phyloP scores from a whole-genome alignment of 169 alveolate genomes.

The Cryptosporidium muris region DNA sequence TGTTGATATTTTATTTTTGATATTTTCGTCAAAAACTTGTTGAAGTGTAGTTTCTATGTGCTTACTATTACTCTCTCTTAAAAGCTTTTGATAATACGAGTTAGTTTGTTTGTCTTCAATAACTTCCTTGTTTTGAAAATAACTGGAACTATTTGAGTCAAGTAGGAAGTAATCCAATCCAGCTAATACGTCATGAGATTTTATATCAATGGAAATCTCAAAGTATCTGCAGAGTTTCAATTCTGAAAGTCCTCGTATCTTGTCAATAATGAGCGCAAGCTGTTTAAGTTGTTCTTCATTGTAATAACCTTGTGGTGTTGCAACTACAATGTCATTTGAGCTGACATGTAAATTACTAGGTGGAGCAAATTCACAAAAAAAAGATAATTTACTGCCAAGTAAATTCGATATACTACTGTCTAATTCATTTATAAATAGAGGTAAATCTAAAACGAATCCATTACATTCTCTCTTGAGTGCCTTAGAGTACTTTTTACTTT shows the following conservation, averaged over 20 bases:
- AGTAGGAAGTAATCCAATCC: background rate
- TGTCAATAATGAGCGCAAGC: slow-evolving; percentile 38
- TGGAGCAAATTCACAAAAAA: slow-evolving; percentile 19
- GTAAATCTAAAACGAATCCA: too few species aligned
- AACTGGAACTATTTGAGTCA: slow-evolving; percentile 7
- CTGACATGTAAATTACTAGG: slow-evolving; percentile 14
- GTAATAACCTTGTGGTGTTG: slow-evolving; percentile 21
- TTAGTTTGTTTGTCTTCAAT: background rate
- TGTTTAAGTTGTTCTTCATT: slow-evolving; percentile 26
- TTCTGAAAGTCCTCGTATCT: slow-evolving; percentile 13
- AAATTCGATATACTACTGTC: too few species aligned
- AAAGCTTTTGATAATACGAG: background rate
- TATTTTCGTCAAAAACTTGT: slow-evolving; percentile 14
- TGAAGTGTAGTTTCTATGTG: slow-evolving; percentile 3
- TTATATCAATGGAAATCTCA: slow-evolving; percentile 17
- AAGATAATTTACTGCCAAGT: slow-evolving; percentile 18
- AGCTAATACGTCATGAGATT: background rate
- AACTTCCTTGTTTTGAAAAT: slow-evolving; percentile 20
- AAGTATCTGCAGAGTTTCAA: slow-evolving; percentile 34
- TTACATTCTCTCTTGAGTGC: too few species aligned
- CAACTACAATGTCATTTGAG: slow-evolving; percentile 37
- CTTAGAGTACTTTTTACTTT: too few species aligned
- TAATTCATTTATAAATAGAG: too few species aligned
- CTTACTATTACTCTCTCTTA: background rate
- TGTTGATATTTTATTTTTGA: slow-evolving; percentile 26